Evolutionary conservation across 2,329 filamentous ascomycete species (phyloP), one percentile per base, ranked within the genome.

Genomic region (Leptoxyphium fumago): DNA sequence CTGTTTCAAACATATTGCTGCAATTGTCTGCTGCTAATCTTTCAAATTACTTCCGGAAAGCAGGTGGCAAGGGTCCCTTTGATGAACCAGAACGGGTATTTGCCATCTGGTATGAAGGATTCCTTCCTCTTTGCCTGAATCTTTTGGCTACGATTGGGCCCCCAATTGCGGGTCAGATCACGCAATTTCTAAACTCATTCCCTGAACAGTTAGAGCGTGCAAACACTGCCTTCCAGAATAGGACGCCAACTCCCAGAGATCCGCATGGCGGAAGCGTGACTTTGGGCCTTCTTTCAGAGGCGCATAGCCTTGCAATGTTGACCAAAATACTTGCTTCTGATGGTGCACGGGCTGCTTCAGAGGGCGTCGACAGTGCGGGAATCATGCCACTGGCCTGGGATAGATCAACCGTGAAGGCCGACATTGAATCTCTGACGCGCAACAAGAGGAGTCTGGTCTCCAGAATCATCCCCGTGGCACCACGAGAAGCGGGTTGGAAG

Each of bases 161-260:
- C 1, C 82, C 84, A 1, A 78, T 94, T 40, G 88, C 87, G 0
- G 77, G 81, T 0, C 91, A 98, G 61, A 77, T 96, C 5, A 77
- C 83, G 0, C 80, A 80, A 46, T 93, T 96, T 58, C 72, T 98
- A 26, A 94, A 93, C 57, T 82, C 87, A 59, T 98, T 94, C 61
- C 81, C 84, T 10, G 74, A 78, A 40, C 79, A 96, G 46, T 72
- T 98, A 9, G 65, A 68, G 38, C 77, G 84, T 28, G 84, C 84
- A 10, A 74, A 82, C 7, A 75, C 78, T 42, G 75, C 82, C 1
- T 78, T 96, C 48, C 80, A 84, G 68, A 75, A 29, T 68, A 76
- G 17, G 63, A 73, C 52, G 13, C 52, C 59, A 17, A 52, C 50
- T 17, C 48, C 56, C 3, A 49, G 55, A 73, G 21, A 57, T 62